phyloP scores from a whole-genome alignment of 2,329 filamentous ascomycete species.

The Didymella exigua region DNA sequence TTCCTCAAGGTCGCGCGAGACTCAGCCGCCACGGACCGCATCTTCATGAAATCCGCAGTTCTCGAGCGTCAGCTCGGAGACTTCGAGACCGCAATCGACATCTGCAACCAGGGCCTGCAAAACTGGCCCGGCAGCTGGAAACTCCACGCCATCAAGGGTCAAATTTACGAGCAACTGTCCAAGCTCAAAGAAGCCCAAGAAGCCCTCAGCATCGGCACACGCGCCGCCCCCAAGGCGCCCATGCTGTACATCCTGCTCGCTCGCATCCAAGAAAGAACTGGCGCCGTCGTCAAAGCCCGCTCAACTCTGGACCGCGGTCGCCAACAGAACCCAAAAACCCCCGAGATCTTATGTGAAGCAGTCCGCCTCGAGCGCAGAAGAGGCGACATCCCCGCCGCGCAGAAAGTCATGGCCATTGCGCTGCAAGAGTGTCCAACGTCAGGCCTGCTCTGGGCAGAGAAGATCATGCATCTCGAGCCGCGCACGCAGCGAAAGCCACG shows the following conservation, averaged over 20 bases:
- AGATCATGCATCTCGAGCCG: slow-evolving; percentile 91
- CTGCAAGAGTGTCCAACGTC: slow-evolving; percentile 88
- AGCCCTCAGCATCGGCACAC: slow-evolving; percentile 85
- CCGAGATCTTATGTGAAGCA: slow-evolving; percentile 90
- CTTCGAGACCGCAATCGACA: slow-evolving; percentile 78
- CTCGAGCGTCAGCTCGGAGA: slow-evolving; percentile 88
- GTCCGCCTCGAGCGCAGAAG: slow-evolving; percentile 89
- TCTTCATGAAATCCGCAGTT: slow-evolving; percentile 95
- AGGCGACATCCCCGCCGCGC: slow-evolving; percentile 81
- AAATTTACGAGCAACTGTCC: slow-evolving; percentile 86
- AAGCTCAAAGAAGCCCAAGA: slow-evolving; percentile 85
- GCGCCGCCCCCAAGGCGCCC: slow-evolving; percentile 82
- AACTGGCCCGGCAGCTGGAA: slow-evolving; percentile 86
- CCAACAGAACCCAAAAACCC: slow-evolving; percentile 82
- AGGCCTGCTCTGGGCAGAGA: slow-evolving; percentile 89
- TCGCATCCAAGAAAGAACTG: slow-evolving; percentile 82
- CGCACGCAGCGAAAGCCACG: slow-evolving; percentile 91
- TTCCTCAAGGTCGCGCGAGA: slow-evolving; percentile 82
- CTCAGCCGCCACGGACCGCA: slow-evolving; percentile 90
- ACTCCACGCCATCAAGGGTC: slow-evolving; percentile 98
- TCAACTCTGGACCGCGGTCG: slow-evolving; percentile 91
- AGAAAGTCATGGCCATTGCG: slow-evolving; percentile 90
- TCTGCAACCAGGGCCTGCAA: slow-evolving; percentile 84
- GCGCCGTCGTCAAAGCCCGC: slow-evolving; percentile 86
- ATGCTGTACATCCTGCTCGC: slow-evolving; percentile 89